A percentile compares a stretch with the other conserved stretches of the same genome.
These are phyloP conservation scores for Nemania sp. DNA, from an alignment of 2,329 filamentous ascomycete genomes.

Conservation along the genomic window DNA sequence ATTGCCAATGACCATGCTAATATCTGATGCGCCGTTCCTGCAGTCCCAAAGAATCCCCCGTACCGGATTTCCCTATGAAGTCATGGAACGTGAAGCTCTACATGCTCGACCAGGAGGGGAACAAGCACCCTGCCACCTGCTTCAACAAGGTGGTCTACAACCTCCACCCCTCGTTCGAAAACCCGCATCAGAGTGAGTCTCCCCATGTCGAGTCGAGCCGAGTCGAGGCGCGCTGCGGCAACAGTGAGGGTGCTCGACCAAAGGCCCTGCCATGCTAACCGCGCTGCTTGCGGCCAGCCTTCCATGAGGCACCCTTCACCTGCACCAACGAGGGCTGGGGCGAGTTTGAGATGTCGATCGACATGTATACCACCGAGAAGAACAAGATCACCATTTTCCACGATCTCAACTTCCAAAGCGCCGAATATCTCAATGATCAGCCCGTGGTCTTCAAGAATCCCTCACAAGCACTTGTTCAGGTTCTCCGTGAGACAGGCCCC, in stretches of 20 bases:
- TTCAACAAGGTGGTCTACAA: conserved; percentile 94
- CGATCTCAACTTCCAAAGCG: conserved; percentile 86
- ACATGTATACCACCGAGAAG: conserved; percentile 82
- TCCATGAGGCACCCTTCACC: conserved; percentile 82
- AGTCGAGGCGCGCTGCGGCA: no score
- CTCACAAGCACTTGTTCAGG: conserved; percentile 77
- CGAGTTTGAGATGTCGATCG: conserved; percentile 94
- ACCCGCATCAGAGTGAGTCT: conserved; percentile 78
- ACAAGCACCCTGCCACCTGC: conserved; percentile 78
- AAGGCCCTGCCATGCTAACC: conserved; percentile 22
- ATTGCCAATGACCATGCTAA: conserved; percentile 22
- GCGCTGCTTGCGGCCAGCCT: conserved; percentile 52
- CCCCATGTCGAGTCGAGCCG: background rate
- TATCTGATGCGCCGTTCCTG: conserved; percentile 22
- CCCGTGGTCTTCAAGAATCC: conserved; percentile 88
- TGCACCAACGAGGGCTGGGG: conserved; percentile 97
- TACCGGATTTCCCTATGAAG: conserved; percentile 90
- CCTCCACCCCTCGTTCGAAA: conserved; percentile 90
- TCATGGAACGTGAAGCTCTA: conserved; percentile 87
- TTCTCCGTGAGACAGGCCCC: conserved; percentile 81
- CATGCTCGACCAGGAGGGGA: conserved; percentile 82
- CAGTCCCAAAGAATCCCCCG: conserved; percentile 77
- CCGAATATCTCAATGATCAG: conserved; percentile 82
- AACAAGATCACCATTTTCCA: conserved; percentile 79
- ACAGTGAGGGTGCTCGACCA: background rate